Evolutionary conservation across 2,329 filamentous ascomycete species (phyloP).

Genomic region (Xylaria sp.): DNA sequence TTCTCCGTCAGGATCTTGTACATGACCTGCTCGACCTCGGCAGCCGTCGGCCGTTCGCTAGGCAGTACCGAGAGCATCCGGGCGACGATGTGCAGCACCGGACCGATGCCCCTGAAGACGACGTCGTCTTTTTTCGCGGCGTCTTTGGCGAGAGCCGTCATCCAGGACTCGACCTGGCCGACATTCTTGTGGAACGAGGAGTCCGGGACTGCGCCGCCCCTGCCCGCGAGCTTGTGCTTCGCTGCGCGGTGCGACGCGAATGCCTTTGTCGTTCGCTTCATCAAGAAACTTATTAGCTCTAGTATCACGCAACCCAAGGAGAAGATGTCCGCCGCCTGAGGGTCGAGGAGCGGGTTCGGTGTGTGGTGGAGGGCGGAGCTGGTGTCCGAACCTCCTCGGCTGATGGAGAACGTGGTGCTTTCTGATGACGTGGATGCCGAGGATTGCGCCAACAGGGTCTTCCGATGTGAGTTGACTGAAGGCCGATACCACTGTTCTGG

Average conservation of each 20-base stretch:
- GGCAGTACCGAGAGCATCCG: constrained; percentile 61
- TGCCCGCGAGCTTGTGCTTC: constrained; percentile 64
- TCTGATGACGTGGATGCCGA: constrained; percentile 40
- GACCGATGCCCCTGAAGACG: constrained; percentile 57
- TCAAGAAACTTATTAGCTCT: constrained; percentile 71
- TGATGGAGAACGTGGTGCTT: constrained; percentile 46
- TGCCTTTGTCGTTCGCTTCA: constrained; percentile 70
- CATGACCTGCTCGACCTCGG: constrained; percentile 57
- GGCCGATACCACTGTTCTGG: constrained; percentile 67
- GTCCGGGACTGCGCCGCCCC: constrained; percentile 68
- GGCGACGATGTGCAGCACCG: constrained; percentile 58
- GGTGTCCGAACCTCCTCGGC: constrained; percentile 40
- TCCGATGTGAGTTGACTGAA: constrained; percentile 42
- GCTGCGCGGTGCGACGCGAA: constrained; percentile 71
- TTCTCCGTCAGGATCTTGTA: constrained; percentile 58
- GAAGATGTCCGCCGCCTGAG: constrained; percentile 71
- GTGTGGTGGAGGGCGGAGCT: constrained; percentile 44
- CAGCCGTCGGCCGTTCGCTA: constrained; percentile 57
- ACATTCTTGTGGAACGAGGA: constrained; percentile 76
- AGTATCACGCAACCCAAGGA: constrained; percentile 75
- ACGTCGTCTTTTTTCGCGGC: constrained; percentile 56
- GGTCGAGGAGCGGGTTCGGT: constrained; percentile 53
- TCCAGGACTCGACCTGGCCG: constrained; percentile 72
- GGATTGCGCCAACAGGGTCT: constrained; percentile 37
- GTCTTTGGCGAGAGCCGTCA: constrained; percentile 65